Evolutionary conservation across 257 asterid genomes (phyloP), one percentile per base, ranked within the genome.

Genomic region (Solanum peruvianum): DNA sequence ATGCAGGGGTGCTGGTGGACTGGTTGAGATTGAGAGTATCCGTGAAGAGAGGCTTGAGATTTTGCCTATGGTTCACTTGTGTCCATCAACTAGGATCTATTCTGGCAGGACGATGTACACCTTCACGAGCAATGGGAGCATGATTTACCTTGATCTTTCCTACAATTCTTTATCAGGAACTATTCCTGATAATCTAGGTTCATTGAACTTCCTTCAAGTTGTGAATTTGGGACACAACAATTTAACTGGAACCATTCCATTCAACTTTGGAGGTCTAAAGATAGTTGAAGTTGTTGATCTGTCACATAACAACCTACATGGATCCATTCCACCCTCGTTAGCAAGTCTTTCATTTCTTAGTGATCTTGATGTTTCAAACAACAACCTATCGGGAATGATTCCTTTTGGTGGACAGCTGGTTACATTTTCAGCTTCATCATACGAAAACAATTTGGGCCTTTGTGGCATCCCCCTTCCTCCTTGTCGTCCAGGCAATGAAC

Each of bases 321-420:
- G 99, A 5, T 42, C 73, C 62, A 93, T 97, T 62, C 99, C 99
- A 0, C 94, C 96, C 29, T 92, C 99, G 2, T 88, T 97, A 49
- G 96, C 94, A 2, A 94, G 95, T 15, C 94, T 97, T 11, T 89
- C 99, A 0, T 96, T 97, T 89, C 93, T 97, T 12, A 95, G 94
- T 15, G 99, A 96, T 87, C 93, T 97, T 7, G 99, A 97, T 73
- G 98, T 97, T 69, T 97, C 99, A 1, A 97, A 97, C 91, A 97
- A 97, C 72, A 88, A 93, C 87, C 94, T 97, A 8, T 89, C 96
- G 0, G 99, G 99, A 20, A 11, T 86, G 3, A 92, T 97, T 52
- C 99, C 99, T 21, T 90, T 95, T 0, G 94, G 96, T 11, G 98
- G 98, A 23, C 99, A 96, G 89, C 90, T 97, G 66, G 94, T 95